Evolutionary conservation across 2,329 filamentous ascomycete genomes (phyloP), one percentile per base, ranked within the genome.

Genomic region (Aspergillus sp.): DNA sequence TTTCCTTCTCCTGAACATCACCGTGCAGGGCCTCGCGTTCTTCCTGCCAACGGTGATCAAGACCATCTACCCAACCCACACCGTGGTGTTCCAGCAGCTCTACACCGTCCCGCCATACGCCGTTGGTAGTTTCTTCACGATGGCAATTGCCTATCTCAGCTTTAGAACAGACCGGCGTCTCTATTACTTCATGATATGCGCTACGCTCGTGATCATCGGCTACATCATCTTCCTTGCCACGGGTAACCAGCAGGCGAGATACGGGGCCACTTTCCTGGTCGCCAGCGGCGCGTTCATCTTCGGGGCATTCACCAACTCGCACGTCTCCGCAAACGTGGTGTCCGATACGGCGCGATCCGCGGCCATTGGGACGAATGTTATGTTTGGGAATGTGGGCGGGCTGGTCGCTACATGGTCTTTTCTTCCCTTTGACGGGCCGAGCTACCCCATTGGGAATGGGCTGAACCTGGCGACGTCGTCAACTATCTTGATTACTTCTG

Each of bases 331-430:
- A 9, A 89, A 89, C 59, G 86, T 90, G 0, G 81, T 89, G 5
- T 85, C 83, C 5, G 88, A 90, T 59, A 88, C 87, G 0, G 85
- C 87, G 0, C 79, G 87, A 11, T 83, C 82, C 10, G 80, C 84
- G 0, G 85, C 85, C 3, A 88, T 89, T 38, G 86, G 82, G 9
- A 82, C 80, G 0, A 85, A 83, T 47, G 84, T 89, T 63, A 89
- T 89, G 86, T 73, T 88, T 17, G 88, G 87, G 25, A 89, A 89
- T 49, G 64, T 89, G n/a, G 88, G 88, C 2, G 88, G 87, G 0
- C 66, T 89, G 29, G 78, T 88, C 54, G 80, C 82, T 1, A 86
- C 83, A 0, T 88, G 85, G 85, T 79, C 76, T 1, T 88, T 86
- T 69, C 62, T 88, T 14, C 79, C 80, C 0, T 82, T 73, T 59